These are phyloP conservation scores for Pichiaceae sp. DNA, from an alignment of 1,139 yeast genomes.

Conservation along the genomic window DNA sequence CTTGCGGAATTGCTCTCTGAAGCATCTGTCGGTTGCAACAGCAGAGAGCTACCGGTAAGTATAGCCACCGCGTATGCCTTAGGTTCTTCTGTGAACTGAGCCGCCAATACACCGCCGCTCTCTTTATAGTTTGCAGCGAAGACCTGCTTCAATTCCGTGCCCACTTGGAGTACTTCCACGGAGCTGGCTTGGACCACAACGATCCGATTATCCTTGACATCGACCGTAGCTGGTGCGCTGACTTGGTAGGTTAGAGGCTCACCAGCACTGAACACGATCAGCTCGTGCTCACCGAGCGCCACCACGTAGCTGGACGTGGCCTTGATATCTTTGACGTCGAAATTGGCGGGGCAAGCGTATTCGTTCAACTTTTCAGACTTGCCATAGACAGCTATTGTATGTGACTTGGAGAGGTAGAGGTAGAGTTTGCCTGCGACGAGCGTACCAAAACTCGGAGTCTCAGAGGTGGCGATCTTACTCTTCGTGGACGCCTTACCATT, in stretches of 20 bases:
- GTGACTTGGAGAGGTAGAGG: not conserved
- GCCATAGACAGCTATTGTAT: not conserved
- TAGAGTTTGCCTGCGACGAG: not conserved
- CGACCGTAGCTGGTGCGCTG: conserved; percentile 9
- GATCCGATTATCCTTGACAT: conserved; percentile 10
- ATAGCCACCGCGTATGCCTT: conserved; percentile 14
- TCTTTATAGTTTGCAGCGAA: conserved; percentile 10
- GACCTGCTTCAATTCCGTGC: conserved; percentile 4
- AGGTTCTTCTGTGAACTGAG: conserved; percentile 12
- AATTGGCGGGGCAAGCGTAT: not conserved
- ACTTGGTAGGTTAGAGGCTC: not conserved
- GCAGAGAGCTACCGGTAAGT: conserved; percentile 15
- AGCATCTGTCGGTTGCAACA: conserved; percentile 8
- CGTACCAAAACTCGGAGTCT: not conserved
- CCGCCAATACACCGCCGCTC: conserved; percentile 10
- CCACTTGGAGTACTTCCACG: conserved; percentile 12
- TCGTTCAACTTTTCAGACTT: not conserved
- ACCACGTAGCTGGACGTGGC: conserved; percentile 9
- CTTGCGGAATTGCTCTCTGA: conserved; percentile 3
- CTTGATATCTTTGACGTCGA: conserved; percentile 8
- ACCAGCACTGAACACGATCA: conserved; percentile 7
- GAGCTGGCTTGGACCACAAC: conserved; percentile 10
- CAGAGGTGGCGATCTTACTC: not conserved
- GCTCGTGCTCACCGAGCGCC: conserved; percentile 8
- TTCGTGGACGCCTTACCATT: not conserved